A percentile compares a stretch with the other conserved stretches of the same genome.
Evolutionary conservation across 2,329 filamentous ascomycete genomes (phyloP).

Genomic region (Truncatella angustata): DNA sequence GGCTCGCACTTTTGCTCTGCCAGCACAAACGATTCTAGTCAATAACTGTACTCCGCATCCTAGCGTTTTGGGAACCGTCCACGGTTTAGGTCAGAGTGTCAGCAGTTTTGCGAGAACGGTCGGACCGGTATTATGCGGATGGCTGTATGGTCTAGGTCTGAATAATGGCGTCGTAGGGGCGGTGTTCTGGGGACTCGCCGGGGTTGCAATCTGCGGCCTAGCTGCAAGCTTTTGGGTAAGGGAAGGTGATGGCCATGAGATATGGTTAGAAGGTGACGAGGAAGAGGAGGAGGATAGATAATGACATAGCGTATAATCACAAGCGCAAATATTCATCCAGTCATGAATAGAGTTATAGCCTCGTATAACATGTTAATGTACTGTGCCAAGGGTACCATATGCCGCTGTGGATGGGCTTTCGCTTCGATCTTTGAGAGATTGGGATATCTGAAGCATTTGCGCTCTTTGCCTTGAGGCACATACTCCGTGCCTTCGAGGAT

Average conservation of each 20-base stretch:
- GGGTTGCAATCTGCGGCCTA: constrained; percentile 46
- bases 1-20: constrained; percentile 61
- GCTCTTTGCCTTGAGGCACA: too few relatives aligned
- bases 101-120: constrained; percentile 58
- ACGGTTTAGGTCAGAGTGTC: constrained; percentile 56
- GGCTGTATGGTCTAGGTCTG: constrained; percentile 58
- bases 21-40: constrained; percentile 43
- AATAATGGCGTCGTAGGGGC: constrained; percentile 55
- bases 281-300: constrained; percentile 30
- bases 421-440: too few relatives aligned
- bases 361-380: too few relatives aligned
- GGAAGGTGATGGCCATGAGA: constrained; percentile 65
- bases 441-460: too few relatives aligned
- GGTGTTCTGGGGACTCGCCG: constrained; percentile 55
- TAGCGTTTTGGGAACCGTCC: constrained; percentile 44
- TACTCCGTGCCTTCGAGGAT: too few relatives aligned
- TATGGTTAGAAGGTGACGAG: constrained; percentile 61
- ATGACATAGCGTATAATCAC: neutral
- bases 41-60: constrained; percentile 49
- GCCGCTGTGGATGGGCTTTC: too few relatives aligned
- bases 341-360: too few relatives aligned
- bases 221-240: constrained; percentile 53
- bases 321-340: neutral
- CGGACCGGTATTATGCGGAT: constrained; percentile 59
- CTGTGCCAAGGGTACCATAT: too few relatives aligned